Base-by-base conservation (phyloP, 352 stramenopile species). In the Pythium periplocum region DNA sequence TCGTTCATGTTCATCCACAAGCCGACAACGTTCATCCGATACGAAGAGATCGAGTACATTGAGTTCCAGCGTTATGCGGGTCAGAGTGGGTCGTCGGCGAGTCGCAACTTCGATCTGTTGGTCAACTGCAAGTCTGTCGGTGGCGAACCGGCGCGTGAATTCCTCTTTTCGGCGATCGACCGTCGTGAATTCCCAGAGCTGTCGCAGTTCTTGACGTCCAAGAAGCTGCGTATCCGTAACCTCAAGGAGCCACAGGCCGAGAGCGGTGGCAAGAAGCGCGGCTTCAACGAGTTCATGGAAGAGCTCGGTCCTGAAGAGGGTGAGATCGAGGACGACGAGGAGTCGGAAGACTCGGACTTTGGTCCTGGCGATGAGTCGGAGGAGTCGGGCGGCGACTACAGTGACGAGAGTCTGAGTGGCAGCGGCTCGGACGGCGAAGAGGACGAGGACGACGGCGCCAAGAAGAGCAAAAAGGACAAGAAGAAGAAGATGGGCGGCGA, bases 1-100 rank as follows among this genome's bases (percentile, higher is more conserved):
- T 98, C 95, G 63, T 99, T 99, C 73, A 98, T 99, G 77, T 99
- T 99, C 67, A 99, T 99, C 65, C 96, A 99, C 83, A 99, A 99
- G 71, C 97, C 97, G 30, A 98, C 96, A 53, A 93, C 98, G 30
- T 90, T 99, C 58, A 98, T 99, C 71, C 89, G 92, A 53, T 99
- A 98, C 75, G 96, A 98, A 61, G 96, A 99, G 74, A 95, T 99
- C 47, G 91, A 98, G 64, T 97, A 88, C 64, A 95, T 99, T 32
- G 95, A 99, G 71, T 99, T 99, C 68, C 93, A 99, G 73, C 85
- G 96, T 6, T 99, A 98, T 66, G 90, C 92, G 1, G 93, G 93
- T 4, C 93, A 97, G 62, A 80, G 65, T 32, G 78, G 77, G 1
- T 86, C 79, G 33, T 87, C 75, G 1, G 96, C 90, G 3, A 97